phyloP scores from a whole-genome alignment of 805 yeast genomes.

The Komagataella populi region DNA sequence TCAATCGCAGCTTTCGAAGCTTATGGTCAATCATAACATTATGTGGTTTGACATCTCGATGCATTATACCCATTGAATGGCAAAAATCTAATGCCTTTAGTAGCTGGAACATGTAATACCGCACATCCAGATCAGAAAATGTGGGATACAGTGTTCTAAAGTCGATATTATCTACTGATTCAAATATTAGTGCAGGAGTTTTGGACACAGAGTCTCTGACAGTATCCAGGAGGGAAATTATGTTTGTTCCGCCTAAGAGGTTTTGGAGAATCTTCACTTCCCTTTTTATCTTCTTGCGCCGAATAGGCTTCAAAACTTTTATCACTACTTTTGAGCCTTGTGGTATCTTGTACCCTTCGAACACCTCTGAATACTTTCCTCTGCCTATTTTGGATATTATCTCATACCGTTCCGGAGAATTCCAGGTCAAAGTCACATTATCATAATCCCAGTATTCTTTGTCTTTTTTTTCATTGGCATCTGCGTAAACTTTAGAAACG shows the following conservation, averaged over 20 bases:
- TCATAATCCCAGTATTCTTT: constrained; percentile 75
- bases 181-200: constrained; percentile 83
- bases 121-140: constrained; percentile 60
- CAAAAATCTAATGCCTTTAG: constrained; percentile 75
- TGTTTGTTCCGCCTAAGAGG: constrained; percentile 71
- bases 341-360: constrained; percentile 61
- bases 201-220: constrained; percentile 76
- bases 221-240: constrained; percentile 65
- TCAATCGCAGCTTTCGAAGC: constrained; percentile 46
- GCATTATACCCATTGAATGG: constrained; percentile 92
- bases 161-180: constrained; percentile 73
- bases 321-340: constrained; percentile 62
- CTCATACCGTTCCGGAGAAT: constrained; percentile 75
- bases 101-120: constrained; percentile 73
- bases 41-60: constrained; percentile 89
- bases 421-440: constrained; percentile 55
- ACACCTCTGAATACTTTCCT: constrained; percentile 90
- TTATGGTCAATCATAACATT: constrained; percentile 86
- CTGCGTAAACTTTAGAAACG: constrained; percentile 67
- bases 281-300: constrained; percentile 82
- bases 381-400: constrained; percentile 76
- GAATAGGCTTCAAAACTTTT: constrained; percentile 87
- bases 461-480: constrained; percentile 66
- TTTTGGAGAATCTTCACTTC: constrained; percentile 83
- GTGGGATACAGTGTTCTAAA: constrained; percentile 79